Evolutionary conservation across 331 rosid genomes (phyloP), one percentile per base, ranked within the genome.

Genomic region (Malus hybrid): DNA sequence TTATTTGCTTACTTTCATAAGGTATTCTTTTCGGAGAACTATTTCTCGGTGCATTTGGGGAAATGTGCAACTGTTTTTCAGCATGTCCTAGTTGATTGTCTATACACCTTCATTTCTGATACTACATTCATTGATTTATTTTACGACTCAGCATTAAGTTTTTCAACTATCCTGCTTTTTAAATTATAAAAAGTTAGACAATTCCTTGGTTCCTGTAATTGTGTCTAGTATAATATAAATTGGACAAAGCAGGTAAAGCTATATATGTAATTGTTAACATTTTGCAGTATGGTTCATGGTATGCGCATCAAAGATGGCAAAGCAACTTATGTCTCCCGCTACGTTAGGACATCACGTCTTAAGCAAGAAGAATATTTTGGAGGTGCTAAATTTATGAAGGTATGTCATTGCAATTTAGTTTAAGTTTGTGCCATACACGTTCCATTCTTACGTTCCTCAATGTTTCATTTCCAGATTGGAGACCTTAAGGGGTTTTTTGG

Each of bases 231-330:
- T 14, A 28, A 13, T 28, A 12, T 15, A 13, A 14, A 0, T 29
- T 63, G 39, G 67, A 63, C 39, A 63, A 15, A 29, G 39, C 42
- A 63, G 16, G 20, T 14, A 31, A 63, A 14, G 6, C 11, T 63
- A 63, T 63, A 29, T 2, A 63, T 63, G 42, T 63, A 15, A 63
- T 29, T 33, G 4, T 65, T 44, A 9, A 48, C n/a, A 19, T 69
- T 75, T 78, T 86, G 84, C 88, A 94, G 97, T 89, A 94, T 94
- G 97, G 83, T 94, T 76, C 97, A 94, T 82, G 99, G 99, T 76
- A 52, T 94, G 87, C 96, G 96, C 54, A 90, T 94, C 86, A 92
- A 92, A 85, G 91, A 94, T 84, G 99, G 99, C 74, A 94, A 89
- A 84, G 97, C 97, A 48, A 44, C 90, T 42, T 90, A 92, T 80